phyloP scores from a whole-genome alignment of 306 rosid species.

The Vicia sativa region DNA sequence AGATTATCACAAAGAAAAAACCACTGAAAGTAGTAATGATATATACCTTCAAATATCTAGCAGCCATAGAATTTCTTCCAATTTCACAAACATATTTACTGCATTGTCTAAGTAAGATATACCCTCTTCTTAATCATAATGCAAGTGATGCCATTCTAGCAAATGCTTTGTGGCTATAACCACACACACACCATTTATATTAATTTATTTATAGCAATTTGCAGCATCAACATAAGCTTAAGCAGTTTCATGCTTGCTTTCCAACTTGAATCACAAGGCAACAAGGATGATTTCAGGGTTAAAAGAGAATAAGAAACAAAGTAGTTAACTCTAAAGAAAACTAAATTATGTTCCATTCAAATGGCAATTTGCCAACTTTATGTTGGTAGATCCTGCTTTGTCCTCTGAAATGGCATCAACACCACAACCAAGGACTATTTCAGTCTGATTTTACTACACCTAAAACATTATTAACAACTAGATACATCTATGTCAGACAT shows the following conservation, averaged over 20 bases:
- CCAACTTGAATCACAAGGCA: conserved; percentile 54
- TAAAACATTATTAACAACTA: no score
- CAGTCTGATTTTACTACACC: no score
- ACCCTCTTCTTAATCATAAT: conserved; percentile 47
- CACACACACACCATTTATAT: conserved; percentile 67
- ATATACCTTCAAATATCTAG: conserved; percentile 79
- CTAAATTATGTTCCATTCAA: not conserved
- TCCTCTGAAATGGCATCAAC: no score
- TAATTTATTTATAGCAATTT: conserved; percentile 75
- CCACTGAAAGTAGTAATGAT: conserved; percentile 3
- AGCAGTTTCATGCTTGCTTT: conserved; percentile 95
- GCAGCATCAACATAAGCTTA: conserved; percentile 88
- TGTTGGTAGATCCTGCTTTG: no score
- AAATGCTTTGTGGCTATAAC: not conserved
- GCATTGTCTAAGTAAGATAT: conserved; percentile 80
- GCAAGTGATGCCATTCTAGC: conserved; percentile 9
- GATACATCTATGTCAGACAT: no score
- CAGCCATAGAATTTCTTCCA: conserved; percentile 99
- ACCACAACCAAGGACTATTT: no score
- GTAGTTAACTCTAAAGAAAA: not conserved
- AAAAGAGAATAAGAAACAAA: no score
- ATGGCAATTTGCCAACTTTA: no score
- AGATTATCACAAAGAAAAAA: not conserved
- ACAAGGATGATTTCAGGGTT: no score
- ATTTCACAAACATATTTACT: conserved; percentile 80